phyloP scores from a whole-genome alignment of 2,329 filamentous ascomycete genomes.

The Gyromitra esculenta region DNA sequence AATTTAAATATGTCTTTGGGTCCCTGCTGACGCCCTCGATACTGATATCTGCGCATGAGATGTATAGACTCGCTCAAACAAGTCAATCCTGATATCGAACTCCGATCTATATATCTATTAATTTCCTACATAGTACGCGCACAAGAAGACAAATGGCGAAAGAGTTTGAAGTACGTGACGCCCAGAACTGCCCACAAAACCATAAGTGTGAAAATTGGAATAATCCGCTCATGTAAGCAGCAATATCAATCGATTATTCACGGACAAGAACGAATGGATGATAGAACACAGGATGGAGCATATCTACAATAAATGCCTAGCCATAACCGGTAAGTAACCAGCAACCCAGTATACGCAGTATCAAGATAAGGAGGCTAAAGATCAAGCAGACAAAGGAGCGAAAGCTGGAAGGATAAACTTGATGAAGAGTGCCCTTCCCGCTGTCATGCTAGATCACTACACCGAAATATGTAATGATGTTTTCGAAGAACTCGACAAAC shows the following conservation, averaged over 20 bases:
- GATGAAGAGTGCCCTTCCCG: background rate
- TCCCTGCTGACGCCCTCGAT: no score
- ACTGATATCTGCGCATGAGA: no score
- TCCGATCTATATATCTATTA: background rate
- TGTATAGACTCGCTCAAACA: no score
- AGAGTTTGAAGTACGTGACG: background rate
- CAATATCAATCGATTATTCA: background rate
- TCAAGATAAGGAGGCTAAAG: background rate
- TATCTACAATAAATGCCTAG: background rate
- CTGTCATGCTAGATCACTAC: background rate
- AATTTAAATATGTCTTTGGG: no score
- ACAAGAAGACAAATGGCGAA: background rate
- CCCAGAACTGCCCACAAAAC: background rate
- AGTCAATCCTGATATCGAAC: background rate
- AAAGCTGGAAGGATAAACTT: background rate
- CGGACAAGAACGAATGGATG: background rate
- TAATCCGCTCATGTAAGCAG: background rate
- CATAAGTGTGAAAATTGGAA: background rate
- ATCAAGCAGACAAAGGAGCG: background rate
- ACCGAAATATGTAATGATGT: background rate
- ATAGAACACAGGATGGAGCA: background rate
- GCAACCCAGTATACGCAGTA: background rate
- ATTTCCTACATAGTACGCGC: background rate
- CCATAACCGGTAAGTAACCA: background rate
- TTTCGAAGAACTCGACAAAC: background rate